A percentile compares a stretch with the other conserved stretches of the same genome.
Evolutionary conservation across 129 eudicot genomes (phyloP).

Genomic region (Chrysanthemum lavandulifolium): DNA sequence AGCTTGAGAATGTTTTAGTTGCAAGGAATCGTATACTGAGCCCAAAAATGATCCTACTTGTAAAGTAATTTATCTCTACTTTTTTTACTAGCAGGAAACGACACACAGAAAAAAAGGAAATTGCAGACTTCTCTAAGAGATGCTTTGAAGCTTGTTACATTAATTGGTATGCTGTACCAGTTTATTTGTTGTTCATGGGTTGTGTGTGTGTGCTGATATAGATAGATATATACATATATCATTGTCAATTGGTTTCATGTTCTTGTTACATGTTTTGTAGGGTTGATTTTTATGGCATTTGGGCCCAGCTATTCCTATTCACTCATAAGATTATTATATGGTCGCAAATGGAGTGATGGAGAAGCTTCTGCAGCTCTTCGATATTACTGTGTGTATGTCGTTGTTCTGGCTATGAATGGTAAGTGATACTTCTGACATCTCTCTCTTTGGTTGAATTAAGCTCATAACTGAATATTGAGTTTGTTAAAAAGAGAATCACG

Average conservation of each 20-base stretch:
- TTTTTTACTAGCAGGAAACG: conserved; percentile 51
- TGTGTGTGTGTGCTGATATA: not conserved
- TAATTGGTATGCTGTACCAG: conserved; percentile 54
- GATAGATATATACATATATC: not conserved
- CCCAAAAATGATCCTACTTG: conserved; percentile 1
- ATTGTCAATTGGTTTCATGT: conserved; percentile 4
- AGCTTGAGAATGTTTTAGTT: not conserved
- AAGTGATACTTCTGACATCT: conserved; percentile 11
- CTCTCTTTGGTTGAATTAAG: not conserved
- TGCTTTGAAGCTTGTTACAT: conserved; percentile 85
- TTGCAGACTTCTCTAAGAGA: conserved; percentile 61
- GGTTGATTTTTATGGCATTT: conserved; percentile 82
- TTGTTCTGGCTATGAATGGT: conserved; percentile 89
- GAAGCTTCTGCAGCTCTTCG: conserved; percentile 88
- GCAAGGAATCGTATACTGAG: conserved; percentile 1
- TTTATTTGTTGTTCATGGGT: conserved; percentile 17
- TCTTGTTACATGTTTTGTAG: conserved; percentile 32
- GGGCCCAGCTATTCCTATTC: conserved; percentile 98
- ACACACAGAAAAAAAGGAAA: conserved; percentile 48
- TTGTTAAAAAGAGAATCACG: conserved; percentile 1
- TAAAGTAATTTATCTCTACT: not conserved
- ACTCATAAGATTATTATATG: conserved; percentile 82
- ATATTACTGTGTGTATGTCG: conserved; percentile 73
- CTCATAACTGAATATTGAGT: conserved; percentile 8
- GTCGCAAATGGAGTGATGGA: conserved; percentile 97